A percentile compares a stretch with the other conserved stretches of the same genome.
phyloP scores from a whole-genome alignment of 257 asterid genomes.

The Solanum tarapatanum region DNA sequence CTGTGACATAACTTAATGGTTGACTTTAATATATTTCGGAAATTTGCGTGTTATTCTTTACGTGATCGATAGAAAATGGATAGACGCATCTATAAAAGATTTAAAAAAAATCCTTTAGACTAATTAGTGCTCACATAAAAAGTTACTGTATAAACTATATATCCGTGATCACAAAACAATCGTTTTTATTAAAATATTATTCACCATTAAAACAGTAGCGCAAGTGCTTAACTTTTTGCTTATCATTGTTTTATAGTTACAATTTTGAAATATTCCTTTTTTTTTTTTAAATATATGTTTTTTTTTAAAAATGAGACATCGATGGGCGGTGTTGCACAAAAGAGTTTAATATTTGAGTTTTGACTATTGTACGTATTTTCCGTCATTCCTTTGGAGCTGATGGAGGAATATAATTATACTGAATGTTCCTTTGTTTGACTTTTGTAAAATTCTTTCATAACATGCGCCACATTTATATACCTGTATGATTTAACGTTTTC shows the following conservation, averaged over 20 bases:
- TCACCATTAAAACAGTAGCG: not conserved
- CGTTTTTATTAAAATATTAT: not conserved
- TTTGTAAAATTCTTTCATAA: not conserved
- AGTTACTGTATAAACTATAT: not conserved
- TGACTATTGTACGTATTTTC: not conserved
- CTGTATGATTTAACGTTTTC: not conserved
- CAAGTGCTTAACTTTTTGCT: not conserved
- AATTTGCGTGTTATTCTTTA: not conserved
- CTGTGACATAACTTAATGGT: not conserved
- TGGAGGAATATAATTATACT: not conserved
- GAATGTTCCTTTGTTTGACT: not conserved
- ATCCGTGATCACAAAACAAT: not conserved
- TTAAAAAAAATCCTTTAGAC: not conserved
- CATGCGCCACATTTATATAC: not conserved
- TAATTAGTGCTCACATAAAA: not conserved
- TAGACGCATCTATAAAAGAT: not conserved
- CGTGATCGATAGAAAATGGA: not conserved
- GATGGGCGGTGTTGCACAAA: not conserved
- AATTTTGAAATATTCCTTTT: not conserved
- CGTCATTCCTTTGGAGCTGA: not conserved
- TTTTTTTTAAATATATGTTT: too few species aligned
- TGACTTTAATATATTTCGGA: not conserved
- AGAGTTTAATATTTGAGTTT: not conserved
- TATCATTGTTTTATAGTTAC: not conserved
- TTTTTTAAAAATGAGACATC: not conserved